Conservation (phyloP, 345 rosid species). For the Angophora floribunda region DNA sequence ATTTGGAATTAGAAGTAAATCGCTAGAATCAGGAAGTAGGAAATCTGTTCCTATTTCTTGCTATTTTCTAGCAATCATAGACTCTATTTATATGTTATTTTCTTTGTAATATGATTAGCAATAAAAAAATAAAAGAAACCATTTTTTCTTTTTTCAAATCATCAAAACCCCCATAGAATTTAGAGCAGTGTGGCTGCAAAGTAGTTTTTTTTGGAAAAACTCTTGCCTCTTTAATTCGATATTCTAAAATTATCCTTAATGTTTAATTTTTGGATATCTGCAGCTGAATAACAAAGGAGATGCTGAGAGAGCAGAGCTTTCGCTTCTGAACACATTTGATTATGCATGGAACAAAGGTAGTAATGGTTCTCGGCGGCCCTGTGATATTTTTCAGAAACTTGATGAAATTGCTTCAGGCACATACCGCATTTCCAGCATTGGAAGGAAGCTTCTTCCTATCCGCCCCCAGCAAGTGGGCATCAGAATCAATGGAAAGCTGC, state of each 20-base stretch:
- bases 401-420: constrained; percentile 19
- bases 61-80: too few relatives aligned
- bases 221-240: background rate
- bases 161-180: background rate
- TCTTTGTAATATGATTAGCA: too few relatives aligned
- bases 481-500: constrained; percentile 36
- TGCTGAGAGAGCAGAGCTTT: constrained; percentile 50
- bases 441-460: constrained; percentile 23
- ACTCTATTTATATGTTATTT: too few relatives aligned
- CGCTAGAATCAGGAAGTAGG: too few relatives aligned
- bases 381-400: constrained; percentile 47
- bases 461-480: constrained; percentile 43
- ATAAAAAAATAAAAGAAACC: too few relatives aligned
- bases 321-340: constrained; percentile 55
- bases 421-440: constrained; percentile 11
- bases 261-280: background rate
- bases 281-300: constrained; percentile 60
- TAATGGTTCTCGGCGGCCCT: constrained; percentile 56
- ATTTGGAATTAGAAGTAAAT: too few relatives aligned
- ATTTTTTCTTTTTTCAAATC: too few relatives aligned
- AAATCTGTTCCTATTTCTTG: too few relatives aligned
- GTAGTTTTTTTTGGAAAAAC: background rate
- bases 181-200: background rate
- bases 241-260: background rate
- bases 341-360: constrained; percentile 93